These are phyloP conservation scores for Botryococcus braunii DNA, from an alignment of 163 green algal species.

Conservation along the genomic window DNA sequence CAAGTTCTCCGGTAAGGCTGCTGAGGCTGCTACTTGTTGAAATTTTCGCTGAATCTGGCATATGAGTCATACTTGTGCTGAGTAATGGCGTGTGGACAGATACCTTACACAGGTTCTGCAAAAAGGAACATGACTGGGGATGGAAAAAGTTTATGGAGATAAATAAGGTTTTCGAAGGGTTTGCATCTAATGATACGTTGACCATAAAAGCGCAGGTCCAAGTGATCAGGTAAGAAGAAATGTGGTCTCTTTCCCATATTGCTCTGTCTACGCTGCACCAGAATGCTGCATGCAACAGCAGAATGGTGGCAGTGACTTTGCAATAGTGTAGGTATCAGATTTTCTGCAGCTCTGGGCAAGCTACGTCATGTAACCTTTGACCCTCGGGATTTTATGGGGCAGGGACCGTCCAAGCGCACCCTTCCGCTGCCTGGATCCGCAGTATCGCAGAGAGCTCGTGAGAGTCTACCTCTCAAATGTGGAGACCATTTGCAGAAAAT, in stretches of 20 bases:
- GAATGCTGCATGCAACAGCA: no score
- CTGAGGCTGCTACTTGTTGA: no score
- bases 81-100: slow-evolving; percentile 39
- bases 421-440: slow-evolving; percentile 86
- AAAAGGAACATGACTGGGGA: slow-evolving; percentile 99
- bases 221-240: slow-evolving; percentile 69
- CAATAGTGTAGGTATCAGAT: no score
- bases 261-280: no score
- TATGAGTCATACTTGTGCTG: no score
- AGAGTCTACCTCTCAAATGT: slow-evolving; percentile 97
- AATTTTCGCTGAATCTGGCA: no score
- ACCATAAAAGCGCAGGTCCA: slow-evolving; percentile 97
- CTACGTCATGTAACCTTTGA: no score
- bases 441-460: slow-evolving; percentile 93
- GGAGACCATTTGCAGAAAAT: slow-evolving; percentile 86
- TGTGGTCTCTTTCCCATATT: no score
- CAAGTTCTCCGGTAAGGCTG: slow-evolving; percentile 82
- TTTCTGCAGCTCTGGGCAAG: no score
- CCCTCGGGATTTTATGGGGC: no score
- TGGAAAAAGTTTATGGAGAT: slow-evolving; percentile 99
- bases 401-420: slow-evolving; percentile 75
- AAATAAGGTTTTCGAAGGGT: slow-evolving; percentile 85
- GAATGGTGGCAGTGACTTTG: no score
- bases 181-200: slow-evolving; percentile 81
- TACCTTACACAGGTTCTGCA: slow-evolving; percentile 97